Percentiles rank a stretch among this genome's conserved stretches.
These are phyloP conservation scores for Rhizopus sp. DNA, from an alignment of 371 early-diverging fungal genomes.

Conservation along the genomic window DNA sequence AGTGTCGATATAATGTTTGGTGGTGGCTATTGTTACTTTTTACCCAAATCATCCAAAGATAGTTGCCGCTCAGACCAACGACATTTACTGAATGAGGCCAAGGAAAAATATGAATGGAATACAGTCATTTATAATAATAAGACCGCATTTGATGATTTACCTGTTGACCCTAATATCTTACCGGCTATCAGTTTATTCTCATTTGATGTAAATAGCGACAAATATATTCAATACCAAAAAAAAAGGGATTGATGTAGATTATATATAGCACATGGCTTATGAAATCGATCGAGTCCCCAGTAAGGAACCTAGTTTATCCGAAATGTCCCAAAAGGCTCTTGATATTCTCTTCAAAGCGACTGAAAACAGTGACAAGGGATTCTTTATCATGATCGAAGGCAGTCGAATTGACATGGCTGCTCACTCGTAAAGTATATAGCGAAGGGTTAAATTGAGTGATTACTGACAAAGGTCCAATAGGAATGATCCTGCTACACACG, in stretches of 20 bases:
- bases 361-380: constrained; percentile 60
- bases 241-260: neutral
- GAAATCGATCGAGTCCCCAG: constrained; percentile 79
- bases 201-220: constrained; percentile 8
- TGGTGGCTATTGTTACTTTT: constrained; percentile 88
- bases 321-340: constrained; percentile 85
- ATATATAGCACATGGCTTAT: constrained; percentile 79
- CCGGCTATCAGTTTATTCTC: constrained; percentile 80
- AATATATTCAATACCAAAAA: neutral
- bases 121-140: constrained; percentile 51
- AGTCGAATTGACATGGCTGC: constrained; percentile 90
- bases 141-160: constrained; percentile 61
- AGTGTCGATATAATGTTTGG: constrained; percentile 90
- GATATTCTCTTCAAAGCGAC: constrained; percentile 57
- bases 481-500: constrained; percentile 91
- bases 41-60: constrained; percentile 55
- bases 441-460: constrained; percentile 8
- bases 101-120: constrained; percentile 59
- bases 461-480: constrained; percentile 32
- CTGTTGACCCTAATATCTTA: constrained; percentile 36
- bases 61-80: constrained; percentile 76
- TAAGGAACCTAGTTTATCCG: constrained; percentile 77
- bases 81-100: constrained; percentile 64
- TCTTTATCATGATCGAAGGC: constrained; percentile 97
- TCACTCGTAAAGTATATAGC: constrained; percentile 56